Evolutionary conservation across 2,329 filamentous ascomycete species (phyloP).

Genomic region (Beauveria scarabaeidicola): DNA sequence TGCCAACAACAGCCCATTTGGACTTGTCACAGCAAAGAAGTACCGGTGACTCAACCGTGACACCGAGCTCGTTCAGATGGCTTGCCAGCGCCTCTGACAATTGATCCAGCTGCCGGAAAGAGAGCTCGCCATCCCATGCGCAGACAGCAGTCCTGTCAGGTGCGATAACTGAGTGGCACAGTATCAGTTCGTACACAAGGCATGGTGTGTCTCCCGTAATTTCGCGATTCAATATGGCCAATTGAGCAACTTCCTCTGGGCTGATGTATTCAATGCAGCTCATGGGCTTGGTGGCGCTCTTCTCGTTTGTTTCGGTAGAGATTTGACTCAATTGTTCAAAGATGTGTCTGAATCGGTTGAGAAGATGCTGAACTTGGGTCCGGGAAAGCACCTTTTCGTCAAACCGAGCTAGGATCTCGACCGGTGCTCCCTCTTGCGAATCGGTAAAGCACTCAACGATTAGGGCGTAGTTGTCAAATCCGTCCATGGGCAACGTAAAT

Average conservation of each 20-base stretch:
- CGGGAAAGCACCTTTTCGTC: neutral
- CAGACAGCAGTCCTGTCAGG: neutral
- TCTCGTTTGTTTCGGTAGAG: neutral
- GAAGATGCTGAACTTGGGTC: neutral
- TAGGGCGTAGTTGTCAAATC: neutral
- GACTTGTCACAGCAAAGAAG: conserved; percentile 24
- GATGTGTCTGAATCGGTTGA: neutral
- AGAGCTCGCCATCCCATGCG: conserved; percentile 17
- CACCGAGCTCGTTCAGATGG: neutral
- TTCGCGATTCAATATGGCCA: neutral
- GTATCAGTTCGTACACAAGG: neutral
- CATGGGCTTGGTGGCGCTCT: neutral
- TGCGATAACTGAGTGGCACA: neutral
- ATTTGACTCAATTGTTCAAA: neutral
- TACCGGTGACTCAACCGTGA: conserved; percentile 6
- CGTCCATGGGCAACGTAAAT: neutral
- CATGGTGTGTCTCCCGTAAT: neutral
- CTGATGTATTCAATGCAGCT: neutral
- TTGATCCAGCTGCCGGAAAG: conserved; percentile 14
- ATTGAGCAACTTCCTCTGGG: neutral
- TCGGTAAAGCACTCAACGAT: neutral
- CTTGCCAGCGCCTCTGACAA: neutral
- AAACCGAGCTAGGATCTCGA: neutral
- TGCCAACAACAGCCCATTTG: conserved; percentile 19
- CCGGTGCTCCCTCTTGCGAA: neutral